phyloP scores from a whole-genome alignment of 2,329 filamentous ascomycete genomes.

The Aspergillus alliaceus region DNA sequence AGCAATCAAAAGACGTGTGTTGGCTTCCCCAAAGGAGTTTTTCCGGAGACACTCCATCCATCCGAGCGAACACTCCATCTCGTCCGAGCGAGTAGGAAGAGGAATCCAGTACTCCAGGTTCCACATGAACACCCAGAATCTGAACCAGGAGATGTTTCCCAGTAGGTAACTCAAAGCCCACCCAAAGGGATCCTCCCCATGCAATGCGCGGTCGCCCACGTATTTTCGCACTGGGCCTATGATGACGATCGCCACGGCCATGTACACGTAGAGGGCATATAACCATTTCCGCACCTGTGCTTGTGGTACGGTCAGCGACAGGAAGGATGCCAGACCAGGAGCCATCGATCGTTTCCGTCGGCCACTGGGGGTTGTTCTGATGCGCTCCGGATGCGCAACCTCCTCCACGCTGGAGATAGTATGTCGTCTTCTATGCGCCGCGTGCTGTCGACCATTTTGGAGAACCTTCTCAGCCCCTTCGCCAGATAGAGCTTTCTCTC shows the following conservation, averaged over 20 bases:
- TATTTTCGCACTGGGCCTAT: slow-evolving; percentile 70
- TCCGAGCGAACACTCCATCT: slow-evolving; percentile 50
- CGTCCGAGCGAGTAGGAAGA: slow-evolving; percentile 55
- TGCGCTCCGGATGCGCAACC: slow-evolving; percentile 25
- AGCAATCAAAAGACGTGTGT: slow-evolving; percentile 73
- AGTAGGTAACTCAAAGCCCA: slow-evolving; percentile 92
- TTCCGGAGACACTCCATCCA: slow-evolving; percentile 68
- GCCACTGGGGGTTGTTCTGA: slow-evolving; percentile 59
- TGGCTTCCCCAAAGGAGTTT: slow-evolving; percentile 69
- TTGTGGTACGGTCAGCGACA: slow-evolving; percentile 77
- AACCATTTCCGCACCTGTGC: slow-evolving; percentile 76
- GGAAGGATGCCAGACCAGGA: slow-evolving; percentile 67
- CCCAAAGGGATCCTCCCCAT: slow-evolving; percentile 76
- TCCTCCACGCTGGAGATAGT: slow-evolving; percentile 52
- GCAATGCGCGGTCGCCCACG: slow-evolving; percentile 66
- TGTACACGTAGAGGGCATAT: slow-evolving; percentile 79
- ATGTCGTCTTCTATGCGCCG: slow-evolving; percentile 42
- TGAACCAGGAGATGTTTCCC: slow-evolving; percentile 71
- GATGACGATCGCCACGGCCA: slow-evolving; percentile 64
- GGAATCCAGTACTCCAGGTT: slow-evolving; percentile 74
- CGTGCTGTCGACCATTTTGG: slow-evolving; percentile 20
- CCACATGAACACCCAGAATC: slow-evolving; percentile 67
- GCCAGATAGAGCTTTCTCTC: slow-evolving; percentile 12
- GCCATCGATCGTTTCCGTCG: slow-evolving; percentile 66
- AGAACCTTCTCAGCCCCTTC: slow-evolving; percentile 24